These are phyloP conservation scores for Kingdonia uniflora DNA, from an alignment of 164 flowering plant species.

Conservation along the genomic window DNA sequence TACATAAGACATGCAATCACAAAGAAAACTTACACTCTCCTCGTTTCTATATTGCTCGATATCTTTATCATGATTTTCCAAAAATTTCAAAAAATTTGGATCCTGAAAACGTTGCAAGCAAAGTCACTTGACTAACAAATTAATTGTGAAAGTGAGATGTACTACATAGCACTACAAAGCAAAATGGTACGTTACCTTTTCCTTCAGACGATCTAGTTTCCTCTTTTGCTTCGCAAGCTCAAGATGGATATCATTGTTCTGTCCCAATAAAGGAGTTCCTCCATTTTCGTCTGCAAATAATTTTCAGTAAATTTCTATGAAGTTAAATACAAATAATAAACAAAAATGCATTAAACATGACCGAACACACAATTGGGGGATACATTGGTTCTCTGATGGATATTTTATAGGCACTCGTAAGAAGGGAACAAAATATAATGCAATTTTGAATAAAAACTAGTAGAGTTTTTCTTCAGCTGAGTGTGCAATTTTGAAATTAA, in stretches of 20 bases:
- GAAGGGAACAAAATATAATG: too few relatives aligned
- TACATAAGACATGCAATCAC: neutral
- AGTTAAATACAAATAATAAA: neutral
- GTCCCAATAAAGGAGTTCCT: constrained; percentile 18
- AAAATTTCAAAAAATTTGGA: constrained; percentile 42
- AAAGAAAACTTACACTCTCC: constrained; percentile 31
- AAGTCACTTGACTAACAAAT: constrained; percentile 1
- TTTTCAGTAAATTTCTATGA: constrained; percentile 3
- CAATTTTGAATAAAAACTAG: too few relatives aligned
- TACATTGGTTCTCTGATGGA: too few relatives aligned
- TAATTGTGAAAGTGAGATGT: neutral
- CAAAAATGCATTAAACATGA: neutral
- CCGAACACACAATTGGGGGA: too few relatives aligned
- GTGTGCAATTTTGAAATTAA: too few relatives aligned
- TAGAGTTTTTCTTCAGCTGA: too few relatives aligned
- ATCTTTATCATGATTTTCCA: constrained; percentile 39
- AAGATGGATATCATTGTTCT: constrained; percentile 36
- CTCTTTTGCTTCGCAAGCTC: constrained; percentile 45
- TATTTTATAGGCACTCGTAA: too few relatives aligned
- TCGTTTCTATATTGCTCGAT: constrained; percentile 21
- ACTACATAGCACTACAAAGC: neutral
- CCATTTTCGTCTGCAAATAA: constrained; percentile 25
- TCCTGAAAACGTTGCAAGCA: constrained; percentile 40
- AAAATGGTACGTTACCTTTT: constrained; percentile 37
- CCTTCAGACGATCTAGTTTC: constrained; percentile 36